These are phyloP conservation scores for Mycena floridula DNA, from an alignment of 768 basidiomycete species.

Conservation along the genomic window DNA sequence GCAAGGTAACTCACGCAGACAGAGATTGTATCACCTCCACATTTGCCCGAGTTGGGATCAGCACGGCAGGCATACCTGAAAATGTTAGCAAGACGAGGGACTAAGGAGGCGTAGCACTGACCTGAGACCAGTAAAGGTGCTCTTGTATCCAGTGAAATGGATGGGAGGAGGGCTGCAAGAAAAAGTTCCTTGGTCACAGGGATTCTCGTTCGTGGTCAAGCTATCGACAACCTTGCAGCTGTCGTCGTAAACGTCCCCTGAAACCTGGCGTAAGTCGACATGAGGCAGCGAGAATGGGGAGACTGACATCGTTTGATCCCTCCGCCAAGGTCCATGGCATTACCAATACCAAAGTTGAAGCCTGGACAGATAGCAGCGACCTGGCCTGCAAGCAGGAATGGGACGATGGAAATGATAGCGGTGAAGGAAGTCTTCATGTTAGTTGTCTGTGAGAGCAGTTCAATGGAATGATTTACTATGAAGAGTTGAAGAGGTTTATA, in stretches of 20 bases:
- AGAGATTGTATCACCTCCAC: constrained; percentile 19
- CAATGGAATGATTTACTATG: too few relatives aligned
- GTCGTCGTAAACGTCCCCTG: constrained; percentile 24
- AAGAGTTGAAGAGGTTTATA: too few relatives aligned
- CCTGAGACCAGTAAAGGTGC: constrained; percentile 16
- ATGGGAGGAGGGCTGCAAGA: constrained; percentile 21
- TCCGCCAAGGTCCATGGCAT: not conserved
- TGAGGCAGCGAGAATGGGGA: not conserved
- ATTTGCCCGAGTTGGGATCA: constrained; percentile 19
- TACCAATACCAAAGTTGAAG: not conserved
- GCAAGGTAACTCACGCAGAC: constrained; percentile 19
- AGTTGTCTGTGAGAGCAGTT: too few relatives aligned
- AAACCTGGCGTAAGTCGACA: not conserved
- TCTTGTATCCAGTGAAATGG: constrained; percentile 21
- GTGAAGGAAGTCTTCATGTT: not conserved
- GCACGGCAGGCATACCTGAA: constrained; percentile 21
- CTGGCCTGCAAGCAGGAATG: not conserved
- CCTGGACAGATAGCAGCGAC: not conserved
- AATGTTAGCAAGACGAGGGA: not conserved
- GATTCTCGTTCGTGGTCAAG: constrained; percentile 21
- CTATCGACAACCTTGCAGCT: constrained; percentile 21
- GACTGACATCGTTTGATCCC: not conserved
- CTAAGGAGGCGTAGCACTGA: constrained; percentile 2
- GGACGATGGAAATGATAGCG: not conserved
- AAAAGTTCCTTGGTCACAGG: constrained; percentile 23